phyloP scores from a whole-genome alignment of 768 basidiomycete genomes.

The Boletus vermiculosoides region DNA sequence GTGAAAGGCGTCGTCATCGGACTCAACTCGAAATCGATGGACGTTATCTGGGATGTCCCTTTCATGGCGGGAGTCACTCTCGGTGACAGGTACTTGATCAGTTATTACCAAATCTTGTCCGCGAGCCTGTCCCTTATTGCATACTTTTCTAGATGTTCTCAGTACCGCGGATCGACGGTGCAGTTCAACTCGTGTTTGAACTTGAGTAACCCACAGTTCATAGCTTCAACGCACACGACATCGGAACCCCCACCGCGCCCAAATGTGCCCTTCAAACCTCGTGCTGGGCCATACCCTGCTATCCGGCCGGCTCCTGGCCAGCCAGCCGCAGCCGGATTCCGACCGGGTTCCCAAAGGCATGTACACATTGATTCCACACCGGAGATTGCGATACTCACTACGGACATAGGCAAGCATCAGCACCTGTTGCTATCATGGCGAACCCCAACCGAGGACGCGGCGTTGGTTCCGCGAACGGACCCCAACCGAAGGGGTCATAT shows the following conservation, averaged over 20 bases:
- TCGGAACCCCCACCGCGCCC: constrained; percentile 47
- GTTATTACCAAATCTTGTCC: not conserved
- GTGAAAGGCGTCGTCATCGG: constrained; percentile 95
- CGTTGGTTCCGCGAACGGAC: constrained; percentile 11
- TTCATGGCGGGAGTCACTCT: constrained; percentile 93
- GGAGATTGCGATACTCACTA: not conserved
- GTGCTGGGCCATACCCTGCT: constrained; percentile 62
- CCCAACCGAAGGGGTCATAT: constrained; percentile 9
- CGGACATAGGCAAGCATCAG: constrained; percentile 33
- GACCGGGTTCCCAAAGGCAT: constrained; percentile 45
- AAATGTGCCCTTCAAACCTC: constrained; percentile 59
- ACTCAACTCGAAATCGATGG: constrained; percentile 82
- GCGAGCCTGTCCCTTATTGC: not conserved
- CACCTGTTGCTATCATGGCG: constrained; percentile 67
- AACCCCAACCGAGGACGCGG: constrained; percentile 66
- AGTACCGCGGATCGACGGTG: constrained; percentile 88
- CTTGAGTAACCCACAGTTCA: constrained; percentile 80
- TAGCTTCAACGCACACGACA: constrained; percentile 68
- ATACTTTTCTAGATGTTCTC: constrained; percentile 63
- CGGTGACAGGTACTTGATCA: constrained; percentile 60
- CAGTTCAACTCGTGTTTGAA: constrained; percentile 89
- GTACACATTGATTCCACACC: not conserved
- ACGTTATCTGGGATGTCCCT: constrained; percentile 93
- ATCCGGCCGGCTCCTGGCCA: constrained; percentile 57
- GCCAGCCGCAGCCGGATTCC: constrained; percentile 59